Conservation (phyloP, 768 basidiomycete species). For the Russula sp. region DNA sequence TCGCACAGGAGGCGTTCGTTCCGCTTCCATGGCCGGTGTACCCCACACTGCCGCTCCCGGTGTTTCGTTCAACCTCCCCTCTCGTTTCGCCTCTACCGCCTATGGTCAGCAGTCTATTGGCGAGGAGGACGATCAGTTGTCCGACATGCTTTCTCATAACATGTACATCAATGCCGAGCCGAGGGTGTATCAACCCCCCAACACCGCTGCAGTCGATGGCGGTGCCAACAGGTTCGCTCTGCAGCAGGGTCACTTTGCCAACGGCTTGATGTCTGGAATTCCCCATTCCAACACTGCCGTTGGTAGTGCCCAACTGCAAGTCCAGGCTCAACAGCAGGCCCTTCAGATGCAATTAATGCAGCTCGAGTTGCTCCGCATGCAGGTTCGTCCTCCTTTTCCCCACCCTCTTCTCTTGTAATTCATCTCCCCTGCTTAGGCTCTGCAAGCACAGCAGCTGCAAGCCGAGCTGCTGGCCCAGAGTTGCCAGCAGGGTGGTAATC, state of each 20-base stretch:
- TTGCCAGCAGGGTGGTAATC: conserved; percentile 44
- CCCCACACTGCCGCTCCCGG: conserved; percentile 66
- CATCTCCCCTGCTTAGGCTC: conserved; percentile 36
- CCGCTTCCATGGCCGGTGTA: conserved; percentile 40
- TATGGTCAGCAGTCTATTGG: conserved; percentile 40
- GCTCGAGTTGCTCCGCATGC: conserved; percentile 72
- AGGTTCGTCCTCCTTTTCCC: conserved; percentile 41
- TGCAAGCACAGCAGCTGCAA: conserved; percentile 73
- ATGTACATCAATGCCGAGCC: conserved; percentile 40
- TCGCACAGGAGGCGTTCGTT: conserved; percentile 84
- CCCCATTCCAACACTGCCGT: conserved; percentile 38
- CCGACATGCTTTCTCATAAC: conserved; percentile 47
- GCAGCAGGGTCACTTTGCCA: conserved; percentile 42
- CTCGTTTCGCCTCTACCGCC: conserved; percentile 44
- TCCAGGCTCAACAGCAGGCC: conserved; percentile 52
- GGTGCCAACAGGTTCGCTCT: conserved; percentile 58
- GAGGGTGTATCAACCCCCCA: conserved; percentile 41
- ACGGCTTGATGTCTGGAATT: conserved; percentile 46
- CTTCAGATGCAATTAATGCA: conserved; percentile 84
- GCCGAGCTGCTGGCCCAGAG: conserved; percentile 60
- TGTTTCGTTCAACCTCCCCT: conserved; percentile 50
- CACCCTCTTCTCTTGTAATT: conserved; percentile 14
- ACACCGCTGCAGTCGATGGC: conserved; percentile 68
- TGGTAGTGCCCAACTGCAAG: conserved; percentile 34
- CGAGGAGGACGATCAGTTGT: conserved; percentile 52